A percentile compares a stretch with the other conserved stretches of the same genome.
These are phyloP conservation scores for Talaromyces proteolyticus DNA, from an alignment of 495 filamentous ascomycete genomes.

Conservation along the genomic window DNA sequence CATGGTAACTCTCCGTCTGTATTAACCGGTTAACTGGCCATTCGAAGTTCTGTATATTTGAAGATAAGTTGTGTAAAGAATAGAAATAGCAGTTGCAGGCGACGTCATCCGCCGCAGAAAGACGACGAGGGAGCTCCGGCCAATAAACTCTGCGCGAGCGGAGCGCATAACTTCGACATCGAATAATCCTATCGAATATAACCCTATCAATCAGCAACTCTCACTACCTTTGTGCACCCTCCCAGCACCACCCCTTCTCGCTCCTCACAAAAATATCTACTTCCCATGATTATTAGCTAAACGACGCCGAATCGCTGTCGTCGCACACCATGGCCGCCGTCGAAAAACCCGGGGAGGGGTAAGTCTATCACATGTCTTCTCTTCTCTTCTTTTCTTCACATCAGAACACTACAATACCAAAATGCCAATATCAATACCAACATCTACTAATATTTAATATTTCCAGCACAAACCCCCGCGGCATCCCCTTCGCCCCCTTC, in stretches of 20 bases:
- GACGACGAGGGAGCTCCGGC: not conserved
- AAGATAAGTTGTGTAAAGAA: not conserved
- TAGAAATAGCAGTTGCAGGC: not conserved
- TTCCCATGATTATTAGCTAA: no score
- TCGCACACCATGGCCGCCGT: not conserved
- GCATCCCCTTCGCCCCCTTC: slow-evolving; percentile 92
- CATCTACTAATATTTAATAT: slow-evolving; percentile 8
- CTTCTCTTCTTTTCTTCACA: slow-evolving; percentile 2
- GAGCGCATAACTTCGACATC: not conserved
- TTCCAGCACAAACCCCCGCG: slow-evolving; percentile 73
- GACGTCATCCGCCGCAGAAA: slow-evolving; percentile 6
- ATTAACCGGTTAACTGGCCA: no score
- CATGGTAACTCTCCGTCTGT: no score
- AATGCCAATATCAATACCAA: slow-evolving; percentile 20
- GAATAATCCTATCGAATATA: no score
- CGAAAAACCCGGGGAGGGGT: slow-evolving; percentile 5
- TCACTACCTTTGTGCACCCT: no score
- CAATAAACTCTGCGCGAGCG: not conserved
- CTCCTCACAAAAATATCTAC: no score
- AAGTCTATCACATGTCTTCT: not conserved
- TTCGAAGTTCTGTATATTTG: not conserved
- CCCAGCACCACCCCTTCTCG: no score
- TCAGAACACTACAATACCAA: no score
- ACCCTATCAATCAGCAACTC: no score
- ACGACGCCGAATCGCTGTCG: not conserved